phyloP scores from a whole-genome alignment of 108 stramenopile species.

The Nitzschia sp. region DNA sequence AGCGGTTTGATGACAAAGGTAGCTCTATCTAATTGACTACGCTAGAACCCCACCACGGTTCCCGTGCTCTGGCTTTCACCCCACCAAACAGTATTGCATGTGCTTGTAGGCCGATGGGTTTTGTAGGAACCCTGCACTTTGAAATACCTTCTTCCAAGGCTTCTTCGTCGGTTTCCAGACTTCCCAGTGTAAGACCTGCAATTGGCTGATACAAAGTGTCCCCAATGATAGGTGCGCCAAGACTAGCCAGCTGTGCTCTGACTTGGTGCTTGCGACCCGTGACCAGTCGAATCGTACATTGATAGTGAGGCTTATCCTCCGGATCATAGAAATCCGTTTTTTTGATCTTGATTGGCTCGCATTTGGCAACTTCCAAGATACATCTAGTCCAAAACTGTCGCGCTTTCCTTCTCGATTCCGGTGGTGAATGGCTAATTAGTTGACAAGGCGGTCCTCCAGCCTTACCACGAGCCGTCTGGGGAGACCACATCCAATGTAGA shows the following conservation, averaged over 20 bases:
- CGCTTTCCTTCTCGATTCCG: slow-evolving; percentile 73
- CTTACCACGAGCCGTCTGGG: slow-evolving; percentile 62
- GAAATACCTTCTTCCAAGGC: slow-evolving; percentile 67
- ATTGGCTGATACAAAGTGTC: slow-evolving; percentile 85
- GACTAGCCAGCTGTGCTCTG: slow-evolving; percentile 79
- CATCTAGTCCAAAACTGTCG: slow-evolving; percentile 84
- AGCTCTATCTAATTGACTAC: background rate
- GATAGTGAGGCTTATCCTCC: slow-evolving; percentile 71
- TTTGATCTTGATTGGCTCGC: slow-evolving; percentile 70
- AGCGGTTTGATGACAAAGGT: too few species aligned
- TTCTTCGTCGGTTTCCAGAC: slow-evolving; percentile 60
- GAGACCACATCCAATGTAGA: slow-evolving; percentile 89
- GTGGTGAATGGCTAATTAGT: slow-evolving; percentile 68
- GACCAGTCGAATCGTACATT: slow-evolving; percentile 83
- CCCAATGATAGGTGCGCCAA: slow-evolving; percentile 84
- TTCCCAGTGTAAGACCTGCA: slow-evolving; percentile 74
- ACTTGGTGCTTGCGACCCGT: slow-evolving; percentile 91
- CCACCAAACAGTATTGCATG: slow-evolving; percentile 88
- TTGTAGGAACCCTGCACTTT: slow-evolving; percentile 58
- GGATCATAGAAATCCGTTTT: slow-evolving; percentile 59
- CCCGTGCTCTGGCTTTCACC: slow-evolving; percentile 72
- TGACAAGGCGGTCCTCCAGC: slow-evolving; percentile 86
- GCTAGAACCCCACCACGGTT: slow-evolving; percentile 82
- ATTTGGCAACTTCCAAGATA: slow-evolving; percentile 81
- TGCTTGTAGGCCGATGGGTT: slow-evolving; percentile 86